Evolutionary conservation across 2,329 filamentous ascomycete species (phyloP), one percentile per base, ranked within the genome.

Genomic region (Paraphaeosphaeria sporulosa): DNA sequence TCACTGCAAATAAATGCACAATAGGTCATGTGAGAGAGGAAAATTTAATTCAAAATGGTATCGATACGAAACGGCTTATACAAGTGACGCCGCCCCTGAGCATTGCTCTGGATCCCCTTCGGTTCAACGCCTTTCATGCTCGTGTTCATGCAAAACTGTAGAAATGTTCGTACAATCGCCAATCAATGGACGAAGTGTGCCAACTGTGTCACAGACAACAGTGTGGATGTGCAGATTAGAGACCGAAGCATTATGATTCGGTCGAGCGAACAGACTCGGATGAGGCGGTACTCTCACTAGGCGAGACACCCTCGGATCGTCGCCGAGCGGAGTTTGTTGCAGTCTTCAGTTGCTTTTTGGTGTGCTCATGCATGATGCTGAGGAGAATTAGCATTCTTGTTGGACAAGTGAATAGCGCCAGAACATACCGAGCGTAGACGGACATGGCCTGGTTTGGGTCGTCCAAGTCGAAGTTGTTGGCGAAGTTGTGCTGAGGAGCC

Each of bases 311-410:
- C 60, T 68, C 4, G 1, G 73, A 77, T 15, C 81, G 76, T 70
- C 81, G 73, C 34, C 79, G 76, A 3, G 79, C 80, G 9, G 81
- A 83, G 60, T 76, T 75, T 49, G 80, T 80, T 0, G 81, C 81
- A 48, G 75, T 79, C 53, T 76, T 78, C 48, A 83, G 79, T 66
- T 84, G 81, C 53, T 77, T 77, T 71, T 81, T 82, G 64, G 82
- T 84, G 73, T 84, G 81, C 63, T 82, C 77, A 61, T 83, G 81
- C 81, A 84, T 83, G 54, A 83, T 75, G 52, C 81, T 83, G 7
- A 51, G 74, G 66, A 13, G 6, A 51, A 55, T 40, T 55, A 30
- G 34, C 43, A 17, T 44, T 43, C 27, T 21, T n/a, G n/a, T 0
- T 13, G 36, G 1, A 25, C 30, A 6, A n/a, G 21, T 6, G 4